These are phyloP conservation scores for Hyaloperonospora brassicae DNA, from an alignment of 352 stramenopile species.

Conservation along the genomic window DNA sequence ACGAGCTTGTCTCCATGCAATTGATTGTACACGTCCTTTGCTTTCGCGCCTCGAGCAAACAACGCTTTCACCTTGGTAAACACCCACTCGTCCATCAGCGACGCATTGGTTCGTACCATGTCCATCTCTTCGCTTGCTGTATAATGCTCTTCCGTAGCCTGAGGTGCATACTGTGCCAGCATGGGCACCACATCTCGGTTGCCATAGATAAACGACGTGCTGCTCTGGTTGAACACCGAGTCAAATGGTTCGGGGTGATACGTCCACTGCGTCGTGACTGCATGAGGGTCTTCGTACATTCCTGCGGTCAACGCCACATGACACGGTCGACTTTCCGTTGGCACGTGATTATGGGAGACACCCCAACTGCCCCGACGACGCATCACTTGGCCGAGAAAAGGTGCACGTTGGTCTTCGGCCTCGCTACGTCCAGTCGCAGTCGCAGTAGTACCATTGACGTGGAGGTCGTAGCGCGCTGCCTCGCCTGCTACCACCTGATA, in stretches of 20 bases:
- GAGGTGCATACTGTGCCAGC: constrained; percentile 56
- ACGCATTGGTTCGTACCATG: constrained; percentile 59
- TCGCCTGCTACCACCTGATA: constrained; percentile 47
- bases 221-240: constrained; percentile 80
- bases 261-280: constrained; percentile 72
- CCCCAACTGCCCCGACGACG: constrained; percentile 61
- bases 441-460: constrained; percentile 1
- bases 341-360: constrained; percentile 78
- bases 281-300: constrained; percentile 84
- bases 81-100: constrained; percentile 66
- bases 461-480: constrained; percentile 15
- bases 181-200: constrained; percentile 80
- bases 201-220: constrained; percentile 57
- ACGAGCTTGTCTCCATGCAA: constrained; percentile 48
- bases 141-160: constrained; percentile 60
- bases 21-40: constrained; percentile 30
- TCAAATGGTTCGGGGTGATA: constrained; percentile 80
- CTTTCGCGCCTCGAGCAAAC: constrained; percentile 27
- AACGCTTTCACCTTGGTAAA: constrained; percentile 45
- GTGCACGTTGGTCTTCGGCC: constrained; percentile 20
- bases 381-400: constrained; percentile 63
- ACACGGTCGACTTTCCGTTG: constrained; percentile 71
- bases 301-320: constrained; percentile 79
- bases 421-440: not conserved
- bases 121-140: constrained; percentile 57